Base-by-base conservation (phyloP, 2,329 filamentous ascomycete species). In the Drechslerella coelobrocha region DNA sequence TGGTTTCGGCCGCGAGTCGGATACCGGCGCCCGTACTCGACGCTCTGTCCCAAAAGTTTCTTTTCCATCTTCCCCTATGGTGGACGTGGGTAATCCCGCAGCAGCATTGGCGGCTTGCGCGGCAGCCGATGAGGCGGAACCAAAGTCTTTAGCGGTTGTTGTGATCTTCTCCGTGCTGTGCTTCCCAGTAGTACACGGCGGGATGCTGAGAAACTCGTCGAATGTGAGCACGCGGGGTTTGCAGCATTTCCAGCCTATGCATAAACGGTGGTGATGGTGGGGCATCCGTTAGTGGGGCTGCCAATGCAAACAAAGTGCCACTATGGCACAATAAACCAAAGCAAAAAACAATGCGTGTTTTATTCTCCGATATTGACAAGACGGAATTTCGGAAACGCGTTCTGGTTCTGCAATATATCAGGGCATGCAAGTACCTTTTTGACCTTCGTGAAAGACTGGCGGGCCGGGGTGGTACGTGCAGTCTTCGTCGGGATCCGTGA, bases 181-280 rank as follows among this genome's bases (percentile, higher is more conserved):
- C 76, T 88, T 92, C 77, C 94, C 94, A 10, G 88, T 90, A 24
- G 94, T 96, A 84, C 94, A 99, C 37, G 94, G 93, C 53, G 90
- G 83, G 76, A 99, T 97, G 71, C 83, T 80, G 80, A 99, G 90
- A 83, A 99, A 99, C 81, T 99, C 94, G 81, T 99, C 94, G 79
- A 99, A 99, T 68, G 92, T 97, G 76, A 99, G 84, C 76, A 97
- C 92, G 77, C 94, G 89, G 63, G 55, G 89, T 81, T 97, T 97
- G 85, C 94, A 99, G 83, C 94, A 99, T 82, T 96, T 95, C 93
- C 94, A 97, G 78, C 94, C 93, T 97, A 77, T 47, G 14, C 14
- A 24, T 27, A 34, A 7, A 47, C 12, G 48, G 60, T 6, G 21
- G 17, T 21, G 41, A 23, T 61, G 48, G 63, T 68, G 65, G 59